Evolutionary conservation across 352 stramenopile genomes (phyloP), one percentile per base, ranked within the genome.

Genomic region (Globisporangium uncinulatum): DNA sequence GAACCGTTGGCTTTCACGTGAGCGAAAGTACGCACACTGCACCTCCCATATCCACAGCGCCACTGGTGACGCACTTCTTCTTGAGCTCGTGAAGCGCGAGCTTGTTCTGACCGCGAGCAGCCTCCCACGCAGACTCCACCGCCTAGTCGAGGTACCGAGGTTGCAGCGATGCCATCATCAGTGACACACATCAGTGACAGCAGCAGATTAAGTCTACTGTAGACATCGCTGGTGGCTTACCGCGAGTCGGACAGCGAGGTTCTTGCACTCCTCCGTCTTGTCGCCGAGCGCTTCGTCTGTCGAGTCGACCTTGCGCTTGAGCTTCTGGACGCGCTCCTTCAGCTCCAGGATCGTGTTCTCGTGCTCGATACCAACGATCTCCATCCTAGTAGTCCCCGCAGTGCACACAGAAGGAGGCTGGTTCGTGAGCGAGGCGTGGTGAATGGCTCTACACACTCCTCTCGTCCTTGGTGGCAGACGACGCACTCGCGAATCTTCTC

Each of bases 71-170:
- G 2, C 47, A 82, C 77, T 83, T 87, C 61, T 89, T 92, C 61
- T 89, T 91, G n/a, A 89, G 77, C 61, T 86, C 74, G n/a, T 87
- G 75, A 3, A 90, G 47, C 11, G 76, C 76, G 49, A 76, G 76
- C 48, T 87, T 89, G 72, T 92, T 92, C 61, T 92, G 78, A 9
- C 79, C 81, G 4, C 83, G 83, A 32, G 83, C 79, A 31, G 79
- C 65, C 64, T 91, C 83, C 83, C 83, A 92, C 17, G 83, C 83
- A 9, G 76, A 85, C 54, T 92, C 80, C 9, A 92, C 77, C 54
- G 83, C 80, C 79, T 89, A 24, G 5, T 20, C 24, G 24, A 29
- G 34, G n/a, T 52, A 7, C 6, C 10, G 5, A 17, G 17, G 37
- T 52, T 39, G 46, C 11, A 14, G 5, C 47, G 24, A 42, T 21